Evolutionary conservation across 148 eudicot species (phyloP).

Genomic region (Simmondsia chinensis): DNA sequence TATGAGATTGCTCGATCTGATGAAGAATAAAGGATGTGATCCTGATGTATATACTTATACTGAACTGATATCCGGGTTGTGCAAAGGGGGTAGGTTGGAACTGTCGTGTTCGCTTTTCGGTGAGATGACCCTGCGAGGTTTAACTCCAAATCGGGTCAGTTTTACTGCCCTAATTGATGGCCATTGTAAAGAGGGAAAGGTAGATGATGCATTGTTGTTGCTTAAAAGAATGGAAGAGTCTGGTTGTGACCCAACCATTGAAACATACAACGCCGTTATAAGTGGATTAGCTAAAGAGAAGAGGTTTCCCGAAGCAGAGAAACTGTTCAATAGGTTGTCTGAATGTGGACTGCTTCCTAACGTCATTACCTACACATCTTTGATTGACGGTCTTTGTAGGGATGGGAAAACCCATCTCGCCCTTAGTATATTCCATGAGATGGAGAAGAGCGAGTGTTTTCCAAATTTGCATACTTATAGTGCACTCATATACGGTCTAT

Average conservation of each 20-base stretch:
- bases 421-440: constrained; percentile 42
- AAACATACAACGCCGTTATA: constrained; percentile 57
- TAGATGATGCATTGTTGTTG: constrained; percentile 42
- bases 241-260: constrained; percentile 31
- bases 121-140: constrained; percentile 45
- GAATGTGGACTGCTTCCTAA: constrained; percentile 38
- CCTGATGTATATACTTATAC: constrained; percentile 60
- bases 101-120: constrained; percentile 37
- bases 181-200: constrained; percentile 44
- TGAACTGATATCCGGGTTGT: constrained; percentile 60
- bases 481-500: constrained; percentile 57
- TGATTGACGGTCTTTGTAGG: constrained; percentile 63
- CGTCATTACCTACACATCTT: constrained; percentile 60
- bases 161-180: constrained; percentile 61
- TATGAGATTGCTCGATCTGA: constrained; percentile 51
- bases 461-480: constrained; percentile 59
- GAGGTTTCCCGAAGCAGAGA: constrained; percentile 41
- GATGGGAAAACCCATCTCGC: constrained; percentile 46
- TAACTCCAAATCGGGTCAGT: constrained; percentile 44
- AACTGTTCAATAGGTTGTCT: constrained; percentile 32
- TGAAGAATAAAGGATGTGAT: constrained; percentile 52
- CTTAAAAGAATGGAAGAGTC: constrained; percentile 39
- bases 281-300: constrained; percentile 39
- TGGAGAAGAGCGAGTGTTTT: constrained; percentile 40
- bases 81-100: constrained; percentile 45